A percentile compares a stretch with the other conserved stretches of the same genome.
Evolutionary conservation across 129 eudicot species (phyloP).

Genomic region (Chrysanthemum seticuspe): DNA sequence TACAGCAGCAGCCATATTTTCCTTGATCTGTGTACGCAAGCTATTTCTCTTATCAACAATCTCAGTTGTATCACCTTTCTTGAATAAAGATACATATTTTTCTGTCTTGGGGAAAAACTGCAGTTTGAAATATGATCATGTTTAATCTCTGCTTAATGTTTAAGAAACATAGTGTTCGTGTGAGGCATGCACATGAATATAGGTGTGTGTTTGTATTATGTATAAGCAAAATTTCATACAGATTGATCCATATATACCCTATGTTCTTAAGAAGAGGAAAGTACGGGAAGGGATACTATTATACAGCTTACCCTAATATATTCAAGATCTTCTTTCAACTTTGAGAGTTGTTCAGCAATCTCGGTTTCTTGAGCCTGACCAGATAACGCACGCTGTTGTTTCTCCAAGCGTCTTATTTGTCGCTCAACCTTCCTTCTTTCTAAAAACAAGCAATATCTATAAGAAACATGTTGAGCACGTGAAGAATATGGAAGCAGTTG

Average conservation of each 20-base stretch:
- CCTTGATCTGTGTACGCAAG: slow-evolving; percentile 83
- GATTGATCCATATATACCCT: slow-evolving; percentile 8
- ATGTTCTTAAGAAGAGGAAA: not conserved
- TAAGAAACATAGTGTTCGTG: not conserved
- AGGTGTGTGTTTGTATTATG: not conserved
- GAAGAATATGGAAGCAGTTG: not conserved
- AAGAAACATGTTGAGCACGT: not conserved
- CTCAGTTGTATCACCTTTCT: slow-evolving; percentile 69
- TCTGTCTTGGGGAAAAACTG: slow-evolving; percentile 98
- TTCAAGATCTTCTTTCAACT: slow-evolving; percentile 91
- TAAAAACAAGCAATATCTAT: slow-evolving; percentile 25
- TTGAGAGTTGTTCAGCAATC: slow-evolving; percentile 62
- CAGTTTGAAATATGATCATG: slow-evolving; percentile 19
- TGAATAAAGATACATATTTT: slow-evolving; percentile 79
- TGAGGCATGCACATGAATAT: not conserved
- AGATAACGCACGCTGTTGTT: slow-evolving; percentile 69
- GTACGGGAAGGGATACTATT: slow-evolving; percentile 1
- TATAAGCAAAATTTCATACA: slow-evolving; percentile 7
- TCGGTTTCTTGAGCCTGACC: slow-evolving; percentile 71
- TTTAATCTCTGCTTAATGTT: slow-evolving; percentile 15
- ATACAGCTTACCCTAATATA: slow-evolving; percentile 70
- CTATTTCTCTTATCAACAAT: slow-evolving; percentile 64
- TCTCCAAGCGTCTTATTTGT: slow-evolving; percentile 77
- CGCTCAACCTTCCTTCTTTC: slow-evolving; percentile 95
- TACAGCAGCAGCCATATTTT: slow-evolving; percentile 78